A percentile compares a stretch with the other conserved stretches of the same genome.
Evolutionary conservation across 768 basidiomycete genomes (phyloP).

Genomic region (Pholiota microspora): DNA sequence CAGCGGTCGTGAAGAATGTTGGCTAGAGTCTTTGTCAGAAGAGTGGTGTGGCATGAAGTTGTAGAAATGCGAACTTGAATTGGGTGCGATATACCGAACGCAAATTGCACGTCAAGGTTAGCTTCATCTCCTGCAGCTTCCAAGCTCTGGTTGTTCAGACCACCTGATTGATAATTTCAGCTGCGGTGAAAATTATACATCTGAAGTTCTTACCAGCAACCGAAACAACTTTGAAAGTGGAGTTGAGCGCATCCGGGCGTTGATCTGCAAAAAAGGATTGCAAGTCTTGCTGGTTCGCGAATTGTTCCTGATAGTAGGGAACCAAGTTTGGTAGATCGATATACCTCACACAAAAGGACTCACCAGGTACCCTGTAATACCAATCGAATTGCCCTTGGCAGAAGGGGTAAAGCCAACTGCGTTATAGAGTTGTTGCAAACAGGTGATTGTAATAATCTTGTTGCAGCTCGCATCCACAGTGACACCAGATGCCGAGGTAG

Average conservation of each 20-base stretch:
- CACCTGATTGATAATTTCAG: constrained; percentile 34
- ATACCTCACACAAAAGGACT: neutral
- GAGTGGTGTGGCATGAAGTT: neutral
- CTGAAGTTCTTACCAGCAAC: constrained; percentile 44
- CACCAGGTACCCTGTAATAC: constrained; percentile 49
- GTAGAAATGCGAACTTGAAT: constrained; percentile 38
- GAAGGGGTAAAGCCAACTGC: constrained; percentile 36
- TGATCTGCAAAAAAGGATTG: constrained; percentile 49
- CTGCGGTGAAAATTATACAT: neutral
- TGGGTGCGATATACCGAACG: constrained; percentile 58
- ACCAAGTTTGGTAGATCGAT: neutral
- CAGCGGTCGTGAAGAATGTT: constrained; percentile 63
- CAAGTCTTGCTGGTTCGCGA: constrained; percentile 49
- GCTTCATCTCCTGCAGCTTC: constrained; percentile 58
- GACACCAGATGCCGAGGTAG: constrained; percentile 28
- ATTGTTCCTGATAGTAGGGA: constrained; percentile 34
- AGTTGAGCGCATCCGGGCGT: constrained; percentile 43
- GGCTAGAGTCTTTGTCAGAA: constrained; percentile 18
- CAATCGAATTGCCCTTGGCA: constrained; percentile 45
- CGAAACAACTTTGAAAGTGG: constrained; percentile 51
- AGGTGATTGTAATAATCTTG: constrained; percentile 45
- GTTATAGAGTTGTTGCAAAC: constrained; percentile 55
- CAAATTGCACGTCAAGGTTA: constrained; percentile 61
- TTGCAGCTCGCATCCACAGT: constrained; percentile 50
- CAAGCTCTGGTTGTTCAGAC: constrained; percentile 52